A percentile compares a stretch with the other conserved stretches of the same genome.
Conservation (phyloP, 306 rosid genomes). For the Nissolia schottii region DNA sequence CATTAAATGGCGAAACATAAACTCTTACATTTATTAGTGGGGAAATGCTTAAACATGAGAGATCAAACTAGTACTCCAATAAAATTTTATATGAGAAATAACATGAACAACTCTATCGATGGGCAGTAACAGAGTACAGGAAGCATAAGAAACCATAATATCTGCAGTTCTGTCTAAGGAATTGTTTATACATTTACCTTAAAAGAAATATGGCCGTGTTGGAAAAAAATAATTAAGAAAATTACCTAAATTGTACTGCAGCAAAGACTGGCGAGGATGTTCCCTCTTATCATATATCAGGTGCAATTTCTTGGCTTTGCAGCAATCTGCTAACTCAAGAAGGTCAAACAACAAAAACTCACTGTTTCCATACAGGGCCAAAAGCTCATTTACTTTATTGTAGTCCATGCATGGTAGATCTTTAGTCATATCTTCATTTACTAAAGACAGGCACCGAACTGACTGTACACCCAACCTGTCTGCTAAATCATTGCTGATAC, state of each 20-base stretch:
- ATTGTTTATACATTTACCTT: conserved; percentile 1
- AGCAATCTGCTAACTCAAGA: conserved; percentile 96
- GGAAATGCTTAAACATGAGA: neutral
- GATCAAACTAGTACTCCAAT: neutral
- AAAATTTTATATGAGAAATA: conserved; percentile 9
- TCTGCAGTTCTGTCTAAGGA: neutral
- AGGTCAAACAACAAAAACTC: conserved; percentile 85
- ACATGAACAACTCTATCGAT: conserved; percentile 13
- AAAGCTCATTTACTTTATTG: conserved; percentile 75
- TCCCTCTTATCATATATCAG: conserved; percentile 90
- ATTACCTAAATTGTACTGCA: conserved; percentile 93
- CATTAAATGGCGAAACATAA: neutral
- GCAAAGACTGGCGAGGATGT: conserved; percentile 88
- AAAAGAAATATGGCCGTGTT: neutral
- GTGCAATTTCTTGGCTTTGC: conserved; percentile 82
- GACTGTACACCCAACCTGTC: conserved; percentile 80
- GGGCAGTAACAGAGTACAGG: neutral
- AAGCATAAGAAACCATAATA: conserved; percentile 12
- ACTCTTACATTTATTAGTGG: neutral
- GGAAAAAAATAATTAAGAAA: neutral
- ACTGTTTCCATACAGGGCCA: conserved; percentile 62
- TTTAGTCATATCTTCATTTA: conserved; percentile 78
- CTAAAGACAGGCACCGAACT: conserved; percentile 82
- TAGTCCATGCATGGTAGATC: conserved; percentile 91
- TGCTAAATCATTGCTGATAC: conserved; percentile 89